Percentiles rank a stretch among this genome's conserved stretches.
Evolutionary conservation across 2,329 filamentous ascomycete species (phyloP).

Genomic region (Pseudomassariella vexata): DNA sequence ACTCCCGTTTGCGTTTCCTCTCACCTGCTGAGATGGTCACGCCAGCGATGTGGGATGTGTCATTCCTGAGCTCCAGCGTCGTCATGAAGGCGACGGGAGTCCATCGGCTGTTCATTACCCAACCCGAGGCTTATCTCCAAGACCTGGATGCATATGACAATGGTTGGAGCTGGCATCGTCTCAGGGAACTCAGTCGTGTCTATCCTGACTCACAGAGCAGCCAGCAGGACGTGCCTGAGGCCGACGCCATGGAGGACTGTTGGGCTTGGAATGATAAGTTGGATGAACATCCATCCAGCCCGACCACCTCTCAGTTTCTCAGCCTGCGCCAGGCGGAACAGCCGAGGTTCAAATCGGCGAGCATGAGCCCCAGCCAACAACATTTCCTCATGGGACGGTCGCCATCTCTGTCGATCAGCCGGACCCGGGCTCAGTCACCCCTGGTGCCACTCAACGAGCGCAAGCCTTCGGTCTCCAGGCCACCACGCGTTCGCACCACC

Average conservation of each 20-base stretch:
- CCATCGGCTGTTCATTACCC: constrained; percentile 69
- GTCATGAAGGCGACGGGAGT: constrained; percentile 64
- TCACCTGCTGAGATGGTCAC: constrained; percentile 68
- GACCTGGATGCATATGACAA: constrained; percentile 45
- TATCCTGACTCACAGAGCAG: constrained; percentile 40
- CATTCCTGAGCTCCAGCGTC: constrained; percentile 64
- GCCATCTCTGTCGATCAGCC: constrained; percentile 28
- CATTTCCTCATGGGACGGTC: constrained; percentile 26
- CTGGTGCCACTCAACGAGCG: constrained; percentile 31
- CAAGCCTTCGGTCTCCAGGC: constrained; percentile 30
- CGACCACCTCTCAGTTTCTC: constrained; percentile 32
- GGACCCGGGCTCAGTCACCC: constrained; percentile 30
- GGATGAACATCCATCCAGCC: constrained; percentile 46
- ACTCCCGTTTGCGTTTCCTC: constrained; percentile 66
- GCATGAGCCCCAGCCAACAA: constrained; percentile 35
- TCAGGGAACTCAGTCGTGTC: constrained; percentile 57
- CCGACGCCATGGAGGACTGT: constrained; percentile 57
- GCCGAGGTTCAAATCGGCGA: constrained; percentile 29
- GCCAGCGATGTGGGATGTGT: constrained; percentile 63
- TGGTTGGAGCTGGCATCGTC: constrained; percentile 65
- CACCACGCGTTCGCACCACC: constrained; percentile 43
- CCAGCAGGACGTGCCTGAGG: constrained; percentile 48
- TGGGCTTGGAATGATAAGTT: constrained; percentile 63
- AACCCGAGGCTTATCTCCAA: constrained; percentile 69
- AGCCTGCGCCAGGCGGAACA: constrained; percentile 35